Conservation (phyloP, 2,329 filamentous ascomycete genomes). For the Akanthomyces uredinophilus region DNA sequence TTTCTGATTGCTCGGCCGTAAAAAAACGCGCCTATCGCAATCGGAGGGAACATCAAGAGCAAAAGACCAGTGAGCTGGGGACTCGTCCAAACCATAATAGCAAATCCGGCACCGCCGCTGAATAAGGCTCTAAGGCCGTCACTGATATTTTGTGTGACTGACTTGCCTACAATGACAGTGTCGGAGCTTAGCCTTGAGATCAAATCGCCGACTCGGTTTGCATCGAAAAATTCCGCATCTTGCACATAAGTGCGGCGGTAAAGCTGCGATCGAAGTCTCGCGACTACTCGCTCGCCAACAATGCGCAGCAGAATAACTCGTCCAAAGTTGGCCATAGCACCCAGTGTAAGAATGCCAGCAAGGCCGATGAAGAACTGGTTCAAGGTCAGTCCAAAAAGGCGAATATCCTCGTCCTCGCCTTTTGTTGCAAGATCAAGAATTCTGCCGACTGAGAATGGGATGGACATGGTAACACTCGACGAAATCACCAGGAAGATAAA, state of each 20-base stretch:
- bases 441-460: conserved; percentile 93
- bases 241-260: conserved; percentile 93
- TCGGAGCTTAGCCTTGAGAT: conserved; percentile 95
- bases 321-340: conserved; percentile 87
- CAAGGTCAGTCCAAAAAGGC: conserved; percentile 77
- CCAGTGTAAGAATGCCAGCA: conserved; percentile 69
- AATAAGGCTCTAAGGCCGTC: conserved; percentile 90
- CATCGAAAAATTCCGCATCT: conserved; percentile 98
- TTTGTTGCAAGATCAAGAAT: conserved; percentile 90
- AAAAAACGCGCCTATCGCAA: conserved; percentile 84
- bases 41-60: conserved; percentile 80
- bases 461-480: conserved; percentile 89
- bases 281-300: conserved; percentile 90
- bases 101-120: conserved; percentile 82
- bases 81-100: conserved; percentile 93
- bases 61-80: conserved; percentile 84
- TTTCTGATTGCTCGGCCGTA: conserved; percentile 87
- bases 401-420: conserved; percentile 56
- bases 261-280: conserved; percentile 79
- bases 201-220: conserved; percentile 91
- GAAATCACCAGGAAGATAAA: conserved; percentile 84
- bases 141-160: conserved; percentile 94
- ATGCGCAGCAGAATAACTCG: conserved; percentile 90
- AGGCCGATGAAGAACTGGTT: conserved; percentile 85
- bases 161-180: conserved; percentile 96